A percentile compares a stretch with the other conserved stretches of the same genome.
phyloP scores from a whole-genome alignment of 23 red algal genomes.

The Chondrus crispus region DNA sequence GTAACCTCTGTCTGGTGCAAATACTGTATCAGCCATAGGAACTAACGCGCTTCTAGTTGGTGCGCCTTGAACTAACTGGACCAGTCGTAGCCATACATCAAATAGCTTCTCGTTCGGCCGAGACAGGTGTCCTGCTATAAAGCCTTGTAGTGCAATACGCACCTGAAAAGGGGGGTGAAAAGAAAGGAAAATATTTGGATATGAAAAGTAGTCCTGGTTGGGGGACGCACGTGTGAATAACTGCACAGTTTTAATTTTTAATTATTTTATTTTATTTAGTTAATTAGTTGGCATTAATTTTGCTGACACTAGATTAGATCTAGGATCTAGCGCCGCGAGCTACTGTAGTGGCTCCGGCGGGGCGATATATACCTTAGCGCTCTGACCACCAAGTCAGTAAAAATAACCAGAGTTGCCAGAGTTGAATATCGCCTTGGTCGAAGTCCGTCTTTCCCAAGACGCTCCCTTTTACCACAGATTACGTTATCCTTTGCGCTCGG shows the following conservation, averaged over 20 bases:
- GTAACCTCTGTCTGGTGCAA: background rate
- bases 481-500: too few species aligned
- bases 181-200: too few species aligned
- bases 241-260: background rate
- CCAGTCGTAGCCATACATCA: background rate
- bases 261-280: background rate
- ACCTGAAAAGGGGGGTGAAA: too few species aligned
- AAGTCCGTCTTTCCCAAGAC: too few species aligned
- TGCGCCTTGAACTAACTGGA: background rate
- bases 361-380: too few species aligned
- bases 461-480: too few species aligned
- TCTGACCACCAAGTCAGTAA: too few species aligned
- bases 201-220: too few species aligned
- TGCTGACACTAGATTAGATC: background rate
- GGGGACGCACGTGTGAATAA: background rate
- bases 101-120: background rate
- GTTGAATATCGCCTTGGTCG: too few species aligned
- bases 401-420: too few species aligned
- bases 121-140: background rate
- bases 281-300: background rate
- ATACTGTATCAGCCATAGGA: background rate
- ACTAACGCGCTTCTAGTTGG: background rate
- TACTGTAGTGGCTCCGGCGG: too few species aligned
- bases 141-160: too few species aligned
- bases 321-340: background rate